A percentile compares a stretch with the other conserved stretches of the same genome.
phyloP scores from a whole-genome alignment of 116 monocot species.

The Trichopus zeylanicus region DNA sequence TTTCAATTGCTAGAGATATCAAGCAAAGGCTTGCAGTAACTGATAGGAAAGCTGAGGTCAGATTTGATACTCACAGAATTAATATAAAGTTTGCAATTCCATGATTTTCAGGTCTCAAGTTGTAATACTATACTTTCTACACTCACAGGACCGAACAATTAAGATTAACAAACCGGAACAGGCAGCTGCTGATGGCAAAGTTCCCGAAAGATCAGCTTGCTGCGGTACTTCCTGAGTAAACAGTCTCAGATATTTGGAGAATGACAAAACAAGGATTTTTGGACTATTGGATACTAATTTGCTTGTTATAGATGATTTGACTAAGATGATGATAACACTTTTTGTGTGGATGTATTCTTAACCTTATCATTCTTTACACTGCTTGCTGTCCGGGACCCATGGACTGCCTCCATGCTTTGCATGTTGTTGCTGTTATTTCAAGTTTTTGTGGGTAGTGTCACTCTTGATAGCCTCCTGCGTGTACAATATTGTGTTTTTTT shows the following conservation, averaged over 20 bases:
- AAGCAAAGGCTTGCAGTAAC: constrained; percentile 83
- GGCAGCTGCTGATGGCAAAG: constrained; percentile 26
- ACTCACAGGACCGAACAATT: constrained; percentile 41
- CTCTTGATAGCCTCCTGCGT: no score
- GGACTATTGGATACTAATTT: constrained; percentile 16
- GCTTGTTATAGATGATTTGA: constrained; percentile 12
- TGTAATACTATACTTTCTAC: not conserved
- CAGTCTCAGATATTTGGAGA: no score
- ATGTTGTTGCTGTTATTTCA: no score
- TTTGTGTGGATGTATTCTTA: constrained; percentile 25
- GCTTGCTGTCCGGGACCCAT: no score
- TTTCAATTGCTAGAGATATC: constrained; percentile 84
- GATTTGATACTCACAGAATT: constrained; percentile 1
- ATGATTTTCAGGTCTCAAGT: no score
- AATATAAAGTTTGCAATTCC: not conserved
- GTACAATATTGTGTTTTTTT: no score
- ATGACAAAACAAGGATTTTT: not conserved
- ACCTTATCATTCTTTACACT: constrained; percentile 17
- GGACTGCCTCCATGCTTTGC: no score
- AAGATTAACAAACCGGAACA: constrained; percentile 63
- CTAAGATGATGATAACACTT: not conserved
- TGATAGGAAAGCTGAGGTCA: constrained; percentile 60
- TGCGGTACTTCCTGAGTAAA: constrained; percentile 26
- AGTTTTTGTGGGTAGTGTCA: no score
- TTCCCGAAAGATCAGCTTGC: constrained; percentile 41